Evolutionary conservation across 805 yeast species (phyloP).

Genomic region (Saccharomycopsis olivae): DNA sequence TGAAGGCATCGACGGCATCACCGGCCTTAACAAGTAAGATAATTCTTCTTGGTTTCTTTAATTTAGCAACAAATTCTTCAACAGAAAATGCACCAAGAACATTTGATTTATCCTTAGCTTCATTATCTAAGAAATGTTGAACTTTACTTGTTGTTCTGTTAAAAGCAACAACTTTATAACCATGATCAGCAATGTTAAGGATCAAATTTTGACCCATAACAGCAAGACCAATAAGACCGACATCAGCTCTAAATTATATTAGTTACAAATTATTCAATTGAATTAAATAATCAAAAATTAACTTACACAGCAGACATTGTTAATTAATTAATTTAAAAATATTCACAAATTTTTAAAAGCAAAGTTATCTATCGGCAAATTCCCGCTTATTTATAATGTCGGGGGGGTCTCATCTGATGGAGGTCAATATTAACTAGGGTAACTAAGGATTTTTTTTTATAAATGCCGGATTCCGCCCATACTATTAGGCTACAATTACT

Average conservation of each 20-base stretch:
- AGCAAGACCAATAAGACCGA: conserved; percentile 98
- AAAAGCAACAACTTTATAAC: conserved; percentile 87
- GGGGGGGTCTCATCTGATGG: no score
- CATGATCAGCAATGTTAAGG: conserved; percentile 97
- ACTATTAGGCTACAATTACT: no score
- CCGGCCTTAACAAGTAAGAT: conserved; percentile 95
- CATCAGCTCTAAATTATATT: conserved; percentile 60
- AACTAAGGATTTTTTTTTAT: no score
- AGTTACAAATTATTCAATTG: background rate
- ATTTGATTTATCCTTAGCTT: conserved; percentile 88
- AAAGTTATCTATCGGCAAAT: no score
- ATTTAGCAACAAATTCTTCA: conserved; percentile 74
- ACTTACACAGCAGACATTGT: conserved; percentile 1
- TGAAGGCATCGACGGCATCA: conserved; percentile 84
- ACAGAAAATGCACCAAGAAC: conserved; percentile 93
- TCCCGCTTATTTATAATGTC: conserved; percentile 22
- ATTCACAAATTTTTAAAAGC: conserved; percentile 24
- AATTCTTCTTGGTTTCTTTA: conserved; percentile 96
- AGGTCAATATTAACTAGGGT: no score
- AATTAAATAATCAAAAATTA: background rate
- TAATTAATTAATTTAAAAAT: no score
- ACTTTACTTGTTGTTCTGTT: conserved; percentile 97
- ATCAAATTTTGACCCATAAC: conserved; percentile 99
- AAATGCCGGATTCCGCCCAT: no score
- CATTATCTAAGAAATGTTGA: conserved; percentile 84